Evolutionary conservation across 768 basidiomycete species (phyloP).

Genomic region (Serendipita indica): DNA sequence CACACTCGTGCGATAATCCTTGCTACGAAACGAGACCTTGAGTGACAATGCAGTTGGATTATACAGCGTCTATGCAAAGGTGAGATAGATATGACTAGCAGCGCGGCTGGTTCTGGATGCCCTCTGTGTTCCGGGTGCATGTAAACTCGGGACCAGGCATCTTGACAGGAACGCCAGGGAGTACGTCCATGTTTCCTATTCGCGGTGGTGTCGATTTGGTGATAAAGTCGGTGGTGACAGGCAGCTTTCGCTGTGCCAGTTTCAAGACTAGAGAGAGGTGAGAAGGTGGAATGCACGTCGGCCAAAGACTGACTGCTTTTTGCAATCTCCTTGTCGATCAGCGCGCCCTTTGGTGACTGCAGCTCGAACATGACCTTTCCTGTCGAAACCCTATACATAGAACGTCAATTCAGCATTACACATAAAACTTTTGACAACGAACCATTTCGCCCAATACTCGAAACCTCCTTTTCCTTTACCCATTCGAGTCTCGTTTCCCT

Average conservation of each 20-base stretch:
- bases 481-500: slow-evolving; percentile 99
- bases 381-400: neutral
- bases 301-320: neutral
- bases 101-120: neutral
- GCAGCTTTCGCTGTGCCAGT: slow-evolving; percentile 39
- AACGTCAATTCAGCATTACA: neutral
- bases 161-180: slow-evolving; percentile 1
- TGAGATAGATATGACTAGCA: neutral
- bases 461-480: slow-evolving; percentile 98
- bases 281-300: neutral
- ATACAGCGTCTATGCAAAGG: neutral
- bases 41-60: neutral
- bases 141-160: slow-evolving; percentile 4
- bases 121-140: neutral
- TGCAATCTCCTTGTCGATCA: slow-evolving; percentile 4
- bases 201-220: slow-evolving; percentile 51
- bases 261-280: neutral
- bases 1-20: neutral
- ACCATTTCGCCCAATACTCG: slow-evolving; percentile 95
- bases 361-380: neutral
- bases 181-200: slow-evolving; percentile 48
- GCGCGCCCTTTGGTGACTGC: neutral
- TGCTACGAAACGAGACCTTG: neutral
- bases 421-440: slow-evolving; percentile 17
- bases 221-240: slow-evolving; percentile 80